A percentile compares a stretch with the other conserved stretches of the same genome.
Conservation (phyloP, 257 asterid species). For the Solanum infundibuliforme region DNA sequence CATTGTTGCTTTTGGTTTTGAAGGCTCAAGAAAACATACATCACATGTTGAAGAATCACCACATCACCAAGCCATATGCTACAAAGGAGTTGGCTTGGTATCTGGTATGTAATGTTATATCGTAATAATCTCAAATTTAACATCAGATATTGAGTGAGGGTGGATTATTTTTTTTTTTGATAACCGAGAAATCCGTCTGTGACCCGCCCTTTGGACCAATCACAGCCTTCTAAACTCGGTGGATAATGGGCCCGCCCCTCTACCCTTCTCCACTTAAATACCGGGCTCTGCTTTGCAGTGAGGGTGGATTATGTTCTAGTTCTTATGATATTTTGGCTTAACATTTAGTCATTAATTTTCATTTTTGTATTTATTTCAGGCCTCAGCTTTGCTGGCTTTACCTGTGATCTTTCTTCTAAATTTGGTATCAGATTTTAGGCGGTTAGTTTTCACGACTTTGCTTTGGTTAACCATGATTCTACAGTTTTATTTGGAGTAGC, state of each 20-base stretch:
- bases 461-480: not conserved
- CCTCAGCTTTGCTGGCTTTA: constrained; percentile 20
- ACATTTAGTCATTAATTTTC: not conserved
- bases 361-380: constrained; percentile 9
- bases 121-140: not conserved
- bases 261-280: no score
- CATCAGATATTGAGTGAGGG: not conserved
- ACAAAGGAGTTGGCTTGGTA: constrained; percentile 16
- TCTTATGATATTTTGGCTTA: not conserved
- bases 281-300: not conserved
- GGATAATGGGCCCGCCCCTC: no score
- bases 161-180: not conserved
- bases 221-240: no score
- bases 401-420: constrained; percentile 20
- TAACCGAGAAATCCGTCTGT: no score
- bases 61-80: constrained; percentile 30
- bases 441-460: constrained; percentile 12
- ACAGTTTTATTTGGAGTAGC: not conserved
- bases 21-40: constrained; percentile 27
- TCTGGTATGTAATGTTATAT: constrained; percentile 14
- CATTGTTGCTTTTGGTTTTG: not conserved
- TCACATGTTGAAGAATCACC: constrained; percentile 12
- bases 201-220: no score
- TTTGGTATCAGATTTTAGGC: constrained; percentile 3
- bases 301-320: not conserved